Base-by-base conservation (phyloP, 176 grass and related monocot species). In the Oryza officinalis region DNA sequence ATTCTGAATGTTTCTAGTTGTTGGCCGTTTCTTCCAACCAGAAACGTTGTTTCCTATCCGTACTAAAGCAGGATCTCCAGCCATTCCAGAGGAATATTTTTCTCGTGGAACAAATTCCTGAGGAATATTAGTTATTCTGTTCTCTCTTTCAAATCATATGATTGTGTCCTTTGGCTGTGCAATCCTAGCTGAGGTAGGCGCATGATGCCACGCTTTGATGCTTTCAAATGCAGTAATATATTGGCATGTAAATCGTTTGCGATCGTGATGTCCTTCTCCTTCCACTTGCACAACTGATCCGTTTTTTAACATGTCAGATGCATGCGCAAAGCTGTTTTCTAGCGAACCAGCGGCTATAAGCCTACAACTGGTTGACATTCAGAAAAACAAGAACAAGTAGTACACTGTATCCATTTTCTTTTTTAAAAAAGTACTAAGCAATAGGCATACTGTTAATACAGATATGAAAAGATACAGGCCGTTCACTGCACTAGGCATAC, bases 301-400 rank as follows among this genome's bases (percentile, higher is more conserved):
- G 15, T 10, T 65, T 74, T 74, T 67, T 14, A 38, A 70, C 12
- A 65, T 27, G 40, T 20, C 66, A 6, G 65, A 37, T 79, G 22
- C 67, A 65, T 22, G 6, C 54, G 7, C 30, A 35, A 13, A 13
- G 57, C 64, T 86, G 83, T 57, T 89, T 66, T 81, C 23, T 26
- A 77, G 52, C 72, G 14, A 86, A 89, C 76, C 78, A 41, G 57
- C 65, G 54, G 83, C 52, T 65, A 41, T 71, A 65, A 81, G 54
- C 78, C 52, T 65, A 41, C 65, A 65, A 81, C 23, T 2, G 31
- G 76, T 77, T 35, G 33, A 35, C 33, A 35, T 35, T 35, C 33
- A 65, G 81, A 13, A 47, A 69, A 70, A 66, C 25, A 35, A 72
- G 18, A 47, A 20, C 13, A 8, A 43, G 69, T 45, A 72, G 17